Evolutionary conservation across 805 yeast genomes (phyloP), one percentile per base, ranked within the genome.

Genomic region (Pichia nakasei): DNA sequence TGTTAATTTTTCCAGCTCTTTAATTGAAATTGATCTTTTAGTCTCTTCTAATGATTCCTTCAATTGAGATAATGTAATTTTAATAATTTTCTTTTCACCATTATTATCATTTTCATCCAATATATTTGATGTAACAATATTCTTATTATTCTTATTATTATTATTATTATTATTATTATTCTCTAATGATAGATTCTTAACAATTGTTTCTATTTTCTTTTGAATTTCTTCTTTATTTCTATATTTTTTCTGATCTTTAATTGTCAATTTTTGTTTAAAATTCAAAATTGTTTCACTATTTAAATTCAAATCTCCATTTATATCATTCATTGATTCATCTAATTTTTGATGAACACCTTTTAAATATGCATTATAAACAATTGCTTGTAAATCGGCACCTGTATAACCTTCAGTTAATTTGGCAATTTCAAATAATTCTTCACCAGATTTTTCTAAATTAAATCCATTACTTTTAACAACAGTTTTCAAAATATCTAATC

Each of bases 331-430:
- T 5, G 64, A 57, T 5, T 27, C 24, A 12, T 74, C 76, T 51
- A 88, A 72, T 50, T 74, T 79, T 31, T 76, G 73, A 57, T 85
- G 93, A 6, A 84, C 88, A 13, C 95, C 94, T 52, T 80, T 82
- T 58, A 91, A 69, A 60, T 89, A 87, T 0, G 97, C 96, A 62
- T 87, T 93, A 61, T 88, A 91, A 35, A 88, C 81, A 39, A 91
- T 62, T 0, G 96, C 96, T 63, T 89, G 97, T 58, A 91, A 66
- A 64, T 91, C 98, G 0, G 98, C 98, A 15, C 96, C 96, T 13
- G 96, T 84, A 53, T 75, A 89, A 0, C 96, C 96, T 0, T 72
- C 77, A 0, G 95, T 79, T 4, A 58, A 50, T 11, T 55, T 51
- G 0, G 95, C 89, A 39, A 87, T 63, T 6, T 59, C 66, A 1